Conservation (phyloP, 2,329 filamentous ascomycete genomes). For the Dactylellina parvicollis region DNA sequence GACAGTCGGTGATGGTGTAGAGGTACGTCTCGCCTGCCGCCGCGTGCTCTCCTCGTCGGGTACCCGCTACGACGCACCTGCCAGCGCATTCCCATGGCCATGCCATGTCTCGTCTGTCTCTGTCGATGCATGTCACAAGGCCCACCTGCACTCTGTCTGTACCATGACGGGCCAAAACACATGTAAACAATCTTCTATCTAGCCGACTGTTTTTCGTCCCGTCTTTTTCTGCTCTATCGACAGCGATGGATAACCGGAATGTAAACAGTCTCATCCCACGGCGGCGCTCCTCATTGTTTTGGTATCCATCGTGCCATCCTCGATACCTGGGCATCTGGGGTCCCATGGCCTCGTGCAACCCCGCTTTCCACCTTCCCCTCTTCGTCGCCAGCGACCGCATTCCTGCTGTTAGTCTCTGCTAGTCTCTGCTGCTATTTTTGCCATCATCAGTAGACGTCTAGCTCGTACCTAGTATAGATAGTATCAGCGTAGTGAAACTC, state of each 20-base stretch:
- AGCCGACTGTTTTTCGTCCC: slow-evolving; percentile 24
- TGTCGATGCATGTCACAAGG: not conserved
- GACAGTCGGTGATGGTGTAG: not conserved
- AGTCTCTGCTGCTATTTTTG: not conserved
- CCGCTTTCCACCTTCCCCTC: not conserved
- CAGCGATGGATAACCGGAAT: not conserved
- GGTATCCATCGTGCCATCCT: not conserved
- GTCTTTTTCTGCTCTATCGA: slow-evolving; percentile 6
- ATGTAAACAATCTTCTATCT: not conserved
- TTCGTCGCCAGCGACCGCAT: not conserved
- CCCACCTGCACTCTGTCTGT: not conserved
- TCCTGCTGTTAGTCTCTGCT: not conserved
- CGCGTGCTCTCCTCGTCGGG: not conserved
- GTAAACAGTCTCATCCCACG: slow-evolving; percentile 1
- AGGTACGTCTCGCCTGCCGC: slow-evolving; percentile 30
- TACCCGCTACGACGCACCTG: slow-evolving; percentile 29
- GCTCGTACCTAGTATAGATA: not conserved
- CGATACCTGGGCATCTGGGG: not conserved
- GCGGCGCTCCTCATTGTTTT: slow-evolving; percentile 14
- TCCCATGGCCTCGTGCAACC: not conserved
- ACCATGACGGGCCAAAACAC: slow-evolving; percentile 29
- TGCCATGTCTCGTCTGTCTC: too few relatives aligned
- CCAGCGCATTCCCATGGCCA: slow-evolving; percentile 39
- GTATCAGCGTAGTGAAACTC: not conserved
- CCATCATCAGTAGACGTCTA: not conserved